A percentile compares a stretch with the other conserved stretches of the same genome.
Conservation (phyloP, 768 basidiomycete species). For the Solioccasus polychromus region DNA sequence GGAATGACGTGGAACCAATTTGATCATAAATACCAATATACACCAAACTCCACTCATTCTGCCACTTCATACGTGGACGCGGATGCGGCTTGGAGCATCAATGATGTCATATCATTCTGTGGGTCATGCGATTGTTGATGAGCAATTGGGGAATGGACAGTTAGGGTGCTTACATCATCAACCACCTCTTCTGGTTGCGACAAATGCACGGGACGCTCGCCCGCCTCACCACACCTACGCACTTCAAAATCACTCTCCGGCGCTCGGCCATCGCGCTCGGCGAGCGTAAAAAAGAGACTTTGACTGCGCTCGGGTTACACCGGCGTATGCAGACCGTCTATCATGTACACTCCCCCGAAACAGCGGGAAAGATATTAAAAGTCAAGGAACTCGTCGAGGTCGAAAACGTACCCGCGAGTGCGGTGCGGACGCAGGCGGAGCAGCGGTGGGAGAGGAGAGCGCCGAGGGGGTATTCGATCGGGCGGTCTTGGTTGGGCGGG, state of each 20-base stretch:
- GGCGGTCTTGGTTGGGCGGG: conserved; percentile 31
- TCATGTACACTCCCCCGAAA: conserved; percentile 65
- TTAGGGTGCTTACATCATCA: too few relatives aligned
- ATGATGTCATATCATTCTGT: too few relatives aligned
- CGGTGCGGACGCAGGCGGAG: conserved; percentile 68
- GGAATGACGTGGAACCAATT: too few relatives aligned
- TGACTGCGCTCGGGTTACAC: conserved; percentile 81
- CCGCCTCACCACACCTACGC: conserved; percentile 42
- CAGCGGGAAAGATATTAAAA: conserved; percentile 80
- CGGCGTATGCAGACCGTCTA: conserved; percentile 83
- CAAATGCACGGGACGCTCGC: too few relatives aligned
- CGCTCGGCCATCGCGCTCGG: conserved; percentile 87
- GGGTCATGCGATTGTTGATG: too few relatives aligned
- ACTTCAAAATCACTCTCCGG: conserved; percentile 86
- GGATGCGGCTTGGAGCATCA: too few relatives aligned
- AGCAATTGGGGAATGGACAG: too few relatives aligned
- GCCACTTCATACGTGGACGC: too few relatives aligned
- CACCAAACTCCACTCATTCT: too few relatives aligned
- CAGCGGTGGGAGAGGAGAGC: conserved; percentile 67
- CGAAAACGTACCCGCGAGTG: conserved; percentile 69
- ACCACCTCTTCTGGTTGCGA: too few relatives aligned
- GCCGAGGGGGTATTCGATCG: conserved; percentile 63
- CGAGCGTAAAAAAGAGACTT: conserved; percentile 64
- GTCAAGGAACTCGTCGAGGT: conserved; percentile 92
- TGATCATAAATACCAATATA: too few relatives aligned